Evolutionary conservation across 1,139 yeast species (phyloP).

Genomic region (Hemisphaericaspora lyxosophila): DNA sequence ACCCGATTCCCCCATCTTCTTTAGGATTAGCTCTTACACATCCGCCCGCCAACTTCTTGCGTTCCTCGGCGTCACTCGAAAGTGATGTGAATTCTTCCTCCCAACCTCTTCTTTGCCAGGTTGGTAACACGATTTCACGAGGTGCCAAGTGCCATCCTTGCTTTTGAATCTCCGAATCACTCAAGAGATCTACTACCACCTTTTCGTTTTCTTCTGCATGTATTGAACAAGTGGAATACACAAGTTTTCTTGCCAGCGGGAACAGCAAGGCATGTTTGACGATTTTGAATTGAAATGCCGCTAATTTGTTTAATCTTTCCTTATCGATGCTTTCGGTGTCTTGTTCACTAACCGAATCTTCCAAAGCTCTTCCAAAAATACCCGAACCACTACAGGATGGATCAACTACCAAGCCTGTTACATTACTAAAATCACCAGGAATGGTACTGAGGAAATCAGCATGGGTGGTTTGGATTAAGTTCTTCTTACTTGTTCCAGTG

Average conservation of each 20-base stretch:
- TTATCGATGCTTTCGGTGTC: conserved; percentile 45
- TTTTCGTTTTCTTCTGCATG: conserved; percentile 92
- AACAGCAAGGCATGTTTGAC: conserved; percentile 85
- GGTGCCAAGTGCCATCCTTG: conserved; percentile 77
- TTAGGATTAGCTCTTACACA: conserved; percentile 84
- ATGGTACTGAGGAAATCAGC: conserved; percentile 77
- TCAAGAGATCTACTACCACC: conserved; percentile 75
- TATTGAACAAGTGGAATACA: conserved; percentile 92
- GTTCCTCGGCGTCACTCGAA: conserved; percentile 44
- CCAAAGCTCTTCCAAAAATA: conserved; percentile 79
- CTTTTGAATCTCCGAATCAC: conserved; percentile 57
- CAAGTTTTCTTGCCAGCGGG: conserved; percentile 75
- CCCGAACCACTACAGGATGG: conserved; percentile 99
- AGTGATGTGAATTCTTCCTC: conserved; percentile 59
- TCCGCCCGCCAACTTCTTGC: conserved; percentile 67
- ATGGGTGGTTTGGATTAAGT: conserved; percentile 66
- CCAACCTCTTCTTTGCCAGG: conserved; percentile 85
- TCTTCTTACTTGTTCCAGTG: conserved; percentile 48
- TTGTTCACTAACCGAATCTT: conserved; percentile 41
- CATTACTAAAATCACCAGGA: conserved; percentile 61
- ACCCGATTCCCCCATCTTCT: conserved; percentile 95
- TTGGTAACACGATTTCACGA: conserved; percentile 65
- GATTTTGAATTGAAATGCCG: conserved; percentile 83
- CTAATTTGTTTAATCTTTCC: conserved; percentile 66
- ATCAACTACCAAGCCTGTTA: conserved; percentile 84